These are phyloP conservation scores for Selaginella tamariscina DNA, from an alignment of 75 land plant genomes.

Conservation along the genomic window DNA sequence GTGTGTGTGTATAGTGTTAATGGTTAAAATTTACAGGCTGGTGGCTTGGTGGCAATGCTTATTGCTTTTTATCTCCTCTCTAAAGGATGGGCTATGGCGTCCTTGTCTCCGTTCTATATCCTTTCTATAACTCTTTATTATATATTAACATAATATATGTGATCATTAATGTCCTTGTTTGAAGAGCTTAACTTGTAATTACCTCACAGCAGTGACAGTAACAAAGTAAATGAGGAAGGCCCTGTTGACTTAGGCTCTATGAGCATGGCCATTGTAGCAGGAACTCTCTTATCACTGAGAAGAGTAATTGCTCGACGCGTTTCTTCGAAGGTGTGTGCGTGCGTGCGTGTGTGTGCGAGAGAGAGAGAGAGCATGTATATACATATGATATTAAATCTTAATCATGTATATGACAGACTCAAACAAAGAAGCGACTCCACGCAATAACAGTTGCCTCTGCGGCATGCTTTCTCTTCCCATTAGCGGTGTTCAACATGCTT, in stretches of 20 bases:
- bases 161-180: no score
- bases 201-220: not conserved
- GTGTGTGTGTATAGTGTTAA: no score
- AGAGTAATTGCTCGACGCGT: conserved; percentile 89
- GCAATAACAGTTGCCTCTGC: conserved; percentile 79
- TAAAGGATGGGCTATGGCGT: conserved; percentile 80
- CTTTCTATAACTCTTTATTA: conserved; percentile 19
- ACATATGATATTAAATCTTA: not conserved
- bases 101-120: conserved; percentile 87
- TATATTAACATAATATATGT: not conserved
- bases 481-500: conserved; percentile 20
- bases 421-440: conserved; percentile 78
- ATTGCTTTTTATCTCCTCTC: conserved; percentile 71
- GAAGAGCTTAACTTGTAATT: not conserved
- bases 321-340: conserved; percentile 63
- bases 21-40: conserved; percentile 43
- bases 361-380: not conserved
- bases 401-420: conserved; percentile 34
- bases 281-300: conserved; percentile 67
- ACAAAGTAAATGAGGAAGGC: conserved; percentile 27
- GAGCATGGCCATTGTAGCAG: conserved; percentile 58
- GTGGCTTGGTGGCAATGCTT: conserved; percentile 82
- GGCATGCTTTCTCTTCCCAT: conserved; percentile 90
- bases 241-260: conserved; percentile 47
- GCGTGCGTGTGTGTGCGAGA: not conserved